Percentiles rank a stretch among this genome's conserved stretches.
Conservation (phyloP, 371 early-diverging fungal genomes). For the Circinella minor region DNA sequence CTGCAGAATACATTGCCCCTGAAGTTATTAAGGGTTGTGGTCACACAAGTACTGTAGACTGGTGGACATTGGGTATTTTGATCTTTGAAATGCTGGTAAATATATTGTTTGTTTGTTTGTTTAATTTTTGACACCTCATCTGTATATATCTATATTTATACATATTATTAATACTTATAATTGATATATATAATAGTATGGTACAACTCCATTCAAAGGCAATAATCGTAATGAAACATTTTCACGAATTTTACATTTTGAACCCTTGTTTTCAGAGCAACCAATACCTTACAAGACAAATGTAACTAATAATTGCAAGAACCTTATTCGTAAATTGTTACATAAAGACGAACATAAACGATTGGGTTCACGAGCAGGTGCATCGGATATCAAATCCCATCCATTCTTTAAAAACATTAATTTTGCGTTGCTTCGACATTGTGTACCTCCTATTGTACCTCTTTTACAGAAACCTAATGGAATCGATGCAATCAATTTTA, state of each 20-base stretch:
- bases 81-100: conserved; percentile 95
- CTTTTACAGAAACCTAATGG: conserved; percentile 55
- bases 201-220: conserved; percentile 92
- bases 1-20: conserved; percentile 93
- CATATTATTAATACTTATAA: neutral
- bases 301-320: conserved; percentile 64
- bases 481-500: conserved; percentile 72
- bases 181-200: conserved; percentile 55
- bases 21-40: conserved; percentile 92
- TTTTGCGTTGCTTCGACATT: conserved; percentile 91
- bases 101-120: no score
- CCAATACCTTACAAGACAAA: conserved; percentile 41
- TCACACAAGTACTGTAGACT: conserved; percentile 95
- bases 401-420: conserved; percentile 91
- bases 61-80: conserved; percentile 99
- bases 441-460: conserved; percentile 92
- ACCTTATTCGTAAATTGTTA: conserved; percentile 81
- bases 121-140: no score
- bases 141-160: neutral
- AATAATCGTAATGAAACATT: conserved; percentile 85
- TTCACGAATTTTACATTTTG: conserved; percentile 78
- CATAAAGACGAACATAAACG: conserved; percentile 86
- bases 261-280: conserved; percentile 74
- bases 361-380: conserved; percentile 89
- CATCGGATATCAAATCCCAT: conserved; percentile 94